phyloP scores from a whole-genome alignment of 1,139 yeast species.

The Pichiaceae sp. region DNA sequence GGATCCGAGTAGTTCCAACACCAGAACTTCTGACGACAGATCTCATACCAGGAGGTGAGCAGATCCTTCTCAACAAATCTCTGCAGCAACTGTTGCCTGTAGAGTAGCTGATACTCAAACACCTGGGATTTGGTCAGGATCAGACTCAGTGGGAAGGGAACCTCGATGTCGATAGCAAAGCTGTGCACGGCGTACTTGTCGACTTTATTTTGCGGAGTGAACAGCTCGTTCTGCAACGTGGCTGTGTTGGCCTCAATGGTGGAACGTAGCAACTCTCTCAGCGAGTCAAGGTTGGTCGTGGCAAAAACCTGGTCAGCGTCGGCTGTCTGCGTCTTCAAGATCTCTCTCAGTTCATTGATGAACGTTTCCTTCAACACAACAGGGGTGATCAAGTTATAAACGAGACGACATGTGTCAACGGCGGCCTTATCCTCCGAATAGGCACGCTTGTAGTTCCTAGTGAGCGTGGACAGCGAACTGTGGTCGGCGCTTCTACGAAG shows the following conservation, averaged over 20 bases:
- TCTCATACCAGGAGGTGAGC: slow-evolving; percentile 67
- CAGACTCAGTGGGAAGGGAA: slow-evolving; percentile 84
- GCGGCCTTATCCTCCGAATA: slow-evolving; percentile 7
- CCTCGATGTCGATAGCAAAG: slow-evolving; percentile 54
- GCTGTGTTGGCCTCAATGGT: slow-evolving; percentile 26
- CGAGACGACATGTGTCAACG: slow-evolving; percentile 6
- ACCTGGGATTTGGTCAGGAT: slow-evolving; percentile 64
- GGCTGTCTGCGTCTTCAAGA: slow-evolving; percentile 55
- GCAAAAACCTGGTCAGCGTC: slow-evolving; percentile 48
- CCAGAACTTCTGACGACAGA: slow-evolving; percentile 65
- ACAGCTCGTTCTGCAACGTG: slow-evolving; percentile 5
- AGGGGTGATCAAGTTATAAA: slow-evolving; percentile 12
- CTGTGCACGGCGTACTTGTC: slow-evolving; percentile 39
- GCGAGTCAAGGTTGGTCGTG: slow-evolving; percentile 30
- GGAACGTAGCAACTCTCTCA: slow-evolving; percentile 31
- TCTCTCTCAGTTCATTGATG: slow-evolving; percentile 48
- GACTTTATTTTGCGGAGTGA: slow-evolving; percentile 10
- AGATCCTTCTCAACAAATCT: slow-evolving; percentile 55
- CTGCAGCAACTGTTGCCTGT: slow-evolving; percentile 60
- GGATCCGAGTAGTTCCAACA: slow-evolving; percentile 34
- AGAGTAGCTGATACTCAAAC: slow-evolving; percentile 72
- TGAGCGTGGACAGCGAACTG: slow-evolving; percentile 32
- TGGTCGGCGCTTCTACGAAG: slow-evolving; percentile 29
- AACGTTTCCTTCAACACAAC: slow-evolving; percentile 13
- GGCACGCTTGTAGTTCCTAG: slow-evolving; percentile 10